Evolutionary conservation across 2,329 filamentous ascomycete genomes (phyloP).

Genomic region (Drechslerella coelobrocha): DNA sequence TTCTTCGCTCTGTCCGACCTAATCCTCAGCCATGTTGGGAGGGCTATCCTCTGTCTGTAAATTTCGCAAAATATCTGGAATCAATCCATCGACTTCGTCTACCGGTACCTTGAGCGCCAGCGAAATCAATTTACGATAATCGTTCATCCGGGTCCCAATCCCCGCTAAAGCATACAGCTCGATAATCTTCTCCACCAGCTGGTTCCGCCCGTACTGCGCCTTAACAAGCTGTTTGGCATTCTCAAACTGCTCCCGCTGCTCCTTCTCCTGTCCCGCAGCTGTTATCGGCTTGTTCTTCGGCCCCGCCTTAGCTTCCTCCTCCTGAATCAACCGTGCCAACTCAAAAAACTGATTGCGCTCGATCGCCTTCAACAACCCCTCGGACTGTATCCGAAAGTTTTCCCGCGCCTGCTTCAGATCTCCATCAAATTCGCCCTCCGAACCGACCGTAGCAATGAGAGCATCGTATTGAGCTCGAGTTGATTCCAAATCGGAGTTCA

Average conservation of each 20-base stretch:
- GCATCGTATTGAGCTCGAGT: conserved; percentile 53
- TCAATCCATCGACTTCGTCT: conserved; percentile 54
- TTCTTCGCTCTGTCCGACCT: too few relatives aligned
- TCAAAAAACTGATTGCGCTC: conserved; percentile 49
- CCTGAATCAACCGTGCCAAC: conserved; percentile 32
- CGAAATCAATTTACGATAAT: conserved; percentile 55
- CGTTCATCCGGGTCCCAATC: conserved; percentile 54
- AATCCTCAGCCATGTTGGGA: conserved; percentile 27
- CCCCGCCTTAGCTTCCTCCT: conserved; percentile 34
- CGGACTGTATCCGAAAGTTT: conserved; percentile 33
- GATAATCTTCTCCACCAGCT: conserved; percentile 55
- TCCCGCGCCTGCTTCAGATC: conserved; percentile 42
- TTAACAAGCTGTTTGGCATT: conserved; percentile 52
- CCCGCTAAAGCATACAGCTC: conserved; percentile 53
- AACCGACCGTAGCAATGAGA: conserved; percentile 52
- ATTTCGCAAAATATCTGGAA: conserved; percentile 55
- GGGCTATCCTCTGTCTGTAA: conserved; percentile 52
- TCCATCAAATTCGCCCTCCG: conserved; percentile 51
- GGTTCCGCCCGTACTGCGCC: conserved; percentile 52
- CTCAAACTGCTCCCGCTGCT: conserved; percentile 52
- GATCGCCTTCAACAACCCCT: conserved; percentile 36
- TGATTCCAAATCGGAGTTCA: conserved; percentile 66
- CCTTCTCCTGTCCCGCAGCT: conserved; percentile 51
- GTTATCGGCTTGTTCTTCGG: conserved; percentile 51
- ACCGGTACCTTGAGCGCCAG: conserved; percentile 53